phyloP scores from a whole-genome alignment of 441 rosid species.

The Brassica hybrid region DNA sequence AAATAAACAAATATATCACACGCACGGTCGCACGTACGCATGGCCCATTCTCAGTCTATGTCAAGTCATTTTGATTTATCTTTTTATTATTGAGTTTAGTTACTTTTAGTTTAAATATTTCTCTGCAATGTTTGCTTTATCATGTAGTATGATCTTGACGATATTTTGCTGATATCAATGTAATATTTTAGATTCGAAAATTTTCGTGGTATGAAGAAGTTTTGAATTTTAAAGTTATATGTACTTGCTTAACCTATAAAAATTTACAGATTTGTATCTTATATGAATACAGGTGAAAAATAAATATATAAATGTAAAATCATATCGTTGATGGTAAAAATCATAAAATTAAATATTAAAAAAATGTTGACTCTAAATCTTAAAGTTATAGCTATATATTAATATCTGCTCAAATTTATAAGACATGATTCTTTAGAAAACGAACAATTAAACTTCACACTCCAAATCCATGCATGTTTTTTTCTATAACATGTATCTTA shows the following conservation, averaged over 20 bases:
- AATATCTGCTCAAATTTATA: background rate
- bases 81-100: background rate
- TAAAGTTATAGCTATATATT: background rate
- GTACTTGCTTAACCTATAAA: background rate
- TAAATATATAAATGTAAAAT: background rate
- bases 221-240: background rate
- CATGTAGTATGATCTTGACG: background rate
- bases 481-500: background rate
- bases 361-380: background rate
- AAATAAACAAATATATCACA: conserved; percentile 12
- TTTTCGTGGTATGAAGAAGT: background rate
- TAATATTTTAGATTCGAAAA: conserved; percentile 13
- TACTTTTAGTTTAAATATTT: conserved; percentile 27
- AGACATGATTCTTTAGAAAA: conserved; percentile 4
- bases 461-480: conserved; percentile 15
- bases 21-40: conserved; percentile 43
- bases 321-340: background rate
- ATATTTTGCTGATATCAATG: conserved; percentile 20
- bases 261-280: background rate
- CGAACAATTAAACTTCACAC: conserved; percentile 1
- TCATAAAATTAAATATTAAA: background rate
- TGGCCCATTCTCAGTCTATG: conserved; percentile 20
- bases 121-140: conserved; percentile 25
- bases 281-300: too few species aligned
- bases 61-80: conserved; percentile 12